Evolutionary conservation across 139 green algal genomes (phyloP).

Genomic region (Diplosphaera chodatii): DNA sequence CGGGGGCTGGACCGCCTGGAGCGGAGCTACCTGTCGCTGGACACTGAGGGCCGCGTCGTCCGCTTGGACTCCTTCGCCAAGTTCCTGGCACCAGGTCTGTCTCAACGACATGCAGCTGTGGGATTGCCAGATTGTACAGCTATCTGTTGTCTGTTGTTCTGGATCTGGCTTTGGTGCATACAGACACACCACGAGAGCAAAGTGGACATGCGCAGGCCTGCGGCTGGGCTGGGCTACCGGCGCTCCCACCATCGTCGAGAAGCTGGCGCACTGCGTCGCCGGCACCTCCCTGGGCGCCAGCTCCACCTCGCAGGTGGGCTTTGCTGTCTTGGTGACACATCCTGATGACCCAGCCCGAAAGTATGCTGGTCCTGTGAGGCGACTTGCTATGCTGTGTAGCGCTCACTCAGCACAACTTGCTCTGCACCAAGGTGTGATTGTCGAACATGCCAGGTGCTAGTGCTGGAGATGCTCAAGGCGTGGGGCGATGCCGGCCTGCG

Average conservation of each 20-base stretch:
- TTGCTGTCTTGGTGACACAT: too few species aligned
- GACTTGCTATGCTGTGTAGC: too few species aligned
- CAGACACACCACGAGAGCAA: too few species aligned
- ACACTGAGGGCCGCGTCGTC: slow-evolving; percentile 61
- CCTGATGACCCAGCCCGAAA: too few species aligned
- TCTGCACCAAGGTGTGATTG: too few species aligned
- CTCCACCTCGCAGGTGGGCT: slow-evolving; percentile 21
- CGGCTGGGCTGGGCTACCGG: slow-evolving; percentile 68
- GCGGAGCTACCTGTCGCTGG: slow-evolving; percentile 51
- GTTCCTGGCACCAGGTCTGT: slow-evolving; percentile 46
- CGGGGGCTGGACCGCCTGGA: slow-evolving; percentile 10
- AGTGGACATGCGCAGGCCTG: too few species aligned
- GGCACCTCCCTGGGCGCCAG: slow-evolving; percentile 29
- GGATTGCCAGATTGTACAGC: too few species aligned
- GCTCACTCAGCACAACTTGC: too few species aligned
- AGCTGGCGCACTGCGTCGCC: slow-evolving; percentile 31
- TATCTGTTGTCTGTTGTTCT: too few species aligned
- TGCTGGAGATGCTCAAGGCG: slow-evolving; percentile 16
- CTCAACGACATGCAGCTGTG: too few species aligned
- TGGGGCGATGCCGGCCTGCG: slow-evolving; percentile 41
- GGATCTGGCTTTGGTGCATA: too few species aligned
- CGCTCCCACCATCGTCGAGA: slow-evolving; percentile 27
- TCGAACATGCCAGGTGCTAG: slow-evolving; percentile 33
- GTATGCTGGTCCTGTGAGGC: too few species aligned
- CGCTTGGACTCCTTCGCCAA: slow-evolving; percentile 77